Conservation (phyloP, 768 basidiomycete species). For the Sarcodon aspratus region DNA sequence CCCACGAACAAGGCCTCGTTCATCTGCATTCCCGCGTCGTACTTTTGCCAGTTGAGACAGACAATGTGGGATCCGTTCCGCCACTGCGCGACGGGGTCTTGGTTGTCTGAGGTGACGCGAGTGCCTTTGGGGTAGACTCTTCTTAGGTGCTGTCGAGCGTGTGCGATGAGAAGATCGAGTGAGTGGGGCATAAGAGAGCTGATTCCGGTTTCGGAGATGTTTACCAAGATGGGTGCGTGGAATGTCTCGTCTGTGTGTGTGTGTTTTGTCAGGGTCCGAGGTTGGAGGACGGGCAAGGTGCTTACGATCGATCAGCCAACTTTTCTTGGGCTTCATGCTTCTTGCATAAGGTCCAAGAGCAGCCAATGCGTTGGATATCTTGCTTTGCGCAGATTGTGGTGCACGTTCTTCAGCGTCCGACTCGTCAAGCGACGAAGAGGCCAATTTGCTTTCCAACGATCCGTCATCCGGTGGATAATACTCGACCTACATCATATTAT, state of each 20-base stretch:
- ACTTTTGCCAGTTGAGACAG: constrained; percentile 54
- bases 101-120: constrained; percentile 43
- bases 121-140: constrained; percentile 49
- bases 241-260: constrained; percentile 25
- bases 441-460: constrained; percentile 1
- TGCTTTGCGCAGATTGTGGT: constrained; percentile 6
- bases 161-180: constrained; percentile 25
- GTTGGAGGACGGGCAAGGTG: neutral
- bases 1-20: constrained; percentile 56
- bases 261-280: neutral
- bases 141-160: constrained; percentile 33
- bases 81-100: constrained; percentile 42
- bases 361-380: constrained; percentile 41
- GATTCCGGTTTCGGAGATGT: constrained; percentile 44
- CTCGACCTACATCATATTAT: constrained; percentile 5
- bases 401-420: constrained; percentile 1
- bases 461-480: constrained; percentile 6
- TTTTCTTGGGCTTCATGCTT: constrained; percentile 46
- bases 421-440: constrained; percentile 1
- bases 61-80: constrained; percentile 45
- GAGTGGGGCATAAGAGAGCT: constrained; percentile 27
- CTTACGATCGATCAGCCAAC: constrained; percentile 34
- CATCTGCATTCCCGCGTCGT: constrained; percentile 35
- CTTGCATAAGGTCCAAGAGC: constrained; percentile 48
- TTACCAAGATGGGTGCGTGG: constrained; percentile 41